A percentile compares a stretch with the other conserved stretches of the same genome.
These are phyloP conservation scores for Neurospora intermedia DNA, from an alignment of 495 filamentous ascomycete species.

Conservation along the genomic window DNA sequence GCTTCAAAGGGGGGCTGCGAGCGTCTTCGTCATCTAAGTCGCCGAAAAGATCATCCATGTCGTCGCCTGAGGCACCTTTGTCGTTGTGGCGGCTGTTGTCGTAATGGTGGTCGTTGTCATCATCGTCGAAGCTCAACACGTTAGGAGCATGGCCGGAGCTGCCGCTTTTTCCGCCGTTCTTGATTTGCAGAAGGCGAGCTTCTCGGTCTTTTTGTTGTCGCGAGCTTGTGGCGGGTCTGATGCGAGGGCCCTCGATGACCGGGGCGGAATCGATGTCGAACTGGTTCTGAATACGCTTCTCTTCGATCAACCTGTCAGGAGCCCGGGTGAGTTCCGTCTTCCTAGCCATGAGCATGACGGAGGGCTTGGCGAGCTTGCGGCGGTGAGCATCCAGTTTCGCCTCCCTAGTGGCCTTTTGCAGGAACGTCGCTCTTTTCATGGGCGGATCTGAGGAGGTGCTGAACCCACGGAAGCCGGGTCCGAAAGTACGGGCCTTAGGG, in stretches of 20 bases:
- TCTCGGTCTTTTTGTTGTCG: conserved; percentile 11
- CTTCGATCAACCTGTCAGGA: conserved; percentile 26
- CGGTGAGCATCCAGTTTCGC: conserved; percentile 4
- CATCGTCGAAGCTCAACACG: conserved; percentile 14
- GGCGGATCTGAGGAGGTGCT: neutral
- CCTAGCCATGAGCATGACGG: conserved; percentile 11
- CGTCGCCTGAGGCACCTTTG: neutral
- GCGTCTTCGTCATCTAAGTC: conserved; percentile 1
- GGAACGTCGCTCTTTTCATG: conserved; percentile 6
- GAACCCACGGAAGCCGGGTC: neutral
- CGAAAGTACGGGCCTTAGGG: neutral
- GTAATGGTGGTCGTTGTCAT: conserved; percentile 4
- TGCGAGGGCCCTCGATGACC: conserved; percentile 2
- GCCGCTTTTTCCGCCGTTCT: conserved; percentile 3
- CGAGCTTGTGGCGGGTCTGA: neutral
- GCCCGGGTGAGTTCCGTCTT: conserved; percentile 24
- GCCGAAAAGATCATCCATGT: conserved; percentile 11
- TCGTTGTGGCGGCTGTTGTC: neutral
- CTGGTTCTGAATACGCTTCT: conserved; percentile 20
- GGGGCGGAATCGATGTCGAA: conserved; percentile 5
- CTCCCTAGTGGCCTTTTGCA: conserved; percentile 9
- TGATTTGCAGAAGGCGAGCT: conserved; percentile 18
- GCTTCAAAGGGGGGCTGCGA: neutral
- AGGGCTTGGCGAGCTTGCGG: conserved; percentile 15
- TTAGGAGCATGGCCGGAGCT: neutral